Base-by-base conservation (phyloP, 148 eudicot species). In the Hydrangea macrophylla region DNA sequence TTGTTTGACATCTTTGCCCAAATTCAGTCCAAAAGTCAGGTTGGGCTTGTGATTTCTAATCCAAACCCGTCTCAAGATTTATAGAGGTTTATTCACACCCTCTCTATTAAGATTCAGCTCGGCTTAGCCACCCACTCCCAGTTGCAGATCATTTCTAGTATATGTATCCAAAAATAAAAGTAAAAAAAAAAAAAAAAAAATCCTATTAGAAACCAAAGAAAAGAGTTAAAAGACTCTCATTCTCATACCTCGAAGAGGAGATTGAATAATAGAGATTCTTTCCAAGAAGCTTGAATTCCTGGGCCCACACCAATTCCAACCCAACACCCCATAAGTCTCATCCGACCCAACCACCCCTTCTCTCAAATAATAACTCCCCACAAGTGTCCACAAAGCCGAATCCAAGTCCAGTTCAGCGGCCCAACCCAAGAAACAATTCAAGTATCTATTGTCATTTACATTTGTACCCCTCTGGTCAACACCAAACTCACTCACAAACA, bases 401-500 rank as follows among this genome's bases (percentile, higher is more conserved):
- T 94, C 99, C 45, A 87, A 73, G 72, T 94, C 99, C 59, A 70
- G 53, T 42, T 94, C 87, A 59, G 89, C 92, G 1, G 88, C 85
- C 96, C 83, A 68, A 28, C 82, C 86, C 72, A 88, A 59, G 67
- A 94, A 87, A 67, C 99, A 90, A 58, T 77, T 81, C 59, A 94
- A 79, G 73, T 76, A 94, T 82, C 96, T 81, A 55, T 89, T 89
- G 31, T 89, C 96, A 77, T 88, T 82, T 2, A 67, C 88, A 84
- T 80, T 84, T 0, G 51, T 76, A 6, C 93, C 97, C 63, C 84
- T 88, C 35, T 77, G 79, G 51, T 94, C 91, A 1, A 89, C 64
- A 10, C 99, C 99, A 72, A 84, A 91, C 79, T 94, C 99, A 51
- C 96, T 91, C 68, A 94, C 39, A 55, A 94, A 86, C 77, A 94